Percentiles rank a stretch among this genome's conserved stretches.
phyloP scores from a whole-genome alignment of 2,329 filamentous ascomycete species.

The Neophaeococcomyces mojaviensis region DNA sequence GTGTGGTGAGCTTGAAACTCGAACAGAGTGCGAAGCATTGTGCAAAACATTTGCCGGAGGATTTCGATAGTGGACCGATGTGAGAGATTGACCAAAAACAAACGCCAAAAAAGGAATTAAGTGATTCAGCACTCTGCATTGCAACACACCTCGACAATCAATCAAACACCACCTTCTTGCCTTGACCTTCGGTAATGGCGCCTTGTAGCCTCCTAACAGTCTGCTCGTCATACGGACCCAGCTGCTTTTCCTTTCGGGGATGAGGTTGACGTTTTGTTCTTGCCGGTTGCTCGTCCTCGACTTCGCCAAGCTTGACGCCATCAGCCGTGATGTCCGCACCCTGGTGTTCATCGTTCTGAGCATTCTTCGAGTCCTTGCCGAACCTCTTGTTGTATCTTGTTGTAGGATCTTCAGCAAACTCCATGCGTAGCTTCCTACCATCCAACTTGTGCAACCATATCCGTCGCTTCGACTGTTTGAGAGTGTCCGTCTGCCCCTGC shows the following conservation, averaged over 20 bases:
- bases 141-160: too few relatives aligned
- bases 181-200: conserved; percentile 67
- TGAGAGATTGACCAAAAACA: too few relatives aligned
- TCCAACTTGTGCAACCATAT: conserved; percentile 82
- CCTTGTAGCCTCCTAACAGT: conserved; percentile 63
- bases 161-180: conserved; percentile 78
- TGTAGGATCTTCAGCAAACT: conserved; percentile 87
- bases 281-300: conserved; percentile 23
- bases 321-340: conserved; percentile 11
- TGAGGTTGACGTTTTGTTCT: conserved; percentile 23
- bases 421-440: conserved; percentile 74
- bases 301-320: conserved; percentile 21
- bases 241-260: conserved; percentile 18
- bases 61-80: too few relatives aligned
- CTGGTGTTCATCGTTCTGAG: conserved; percentile 17
- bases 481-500: conserved; percentile 28
- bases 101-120: too few relatives aligned
- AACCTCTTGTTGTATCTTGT: conserved; percentile 90
- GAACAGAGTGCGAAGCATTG: too few relatives aligned
- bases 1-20: too few relatives aligned
- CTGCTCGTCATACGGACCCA: conserved; percentile 37
- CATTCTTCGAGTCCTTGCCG: conserved; percentile 57
- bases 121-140: too few relatives aligned
- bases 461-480: conserved; percentile 51
- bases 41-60: too few relatives aligned